Percentiles rank a stretch among this genome's conserved stretches.
Conservation (phyloP, 2,329 filamentous ascomycete genomes). For the Scolecobasidium constrictum region DNA sequence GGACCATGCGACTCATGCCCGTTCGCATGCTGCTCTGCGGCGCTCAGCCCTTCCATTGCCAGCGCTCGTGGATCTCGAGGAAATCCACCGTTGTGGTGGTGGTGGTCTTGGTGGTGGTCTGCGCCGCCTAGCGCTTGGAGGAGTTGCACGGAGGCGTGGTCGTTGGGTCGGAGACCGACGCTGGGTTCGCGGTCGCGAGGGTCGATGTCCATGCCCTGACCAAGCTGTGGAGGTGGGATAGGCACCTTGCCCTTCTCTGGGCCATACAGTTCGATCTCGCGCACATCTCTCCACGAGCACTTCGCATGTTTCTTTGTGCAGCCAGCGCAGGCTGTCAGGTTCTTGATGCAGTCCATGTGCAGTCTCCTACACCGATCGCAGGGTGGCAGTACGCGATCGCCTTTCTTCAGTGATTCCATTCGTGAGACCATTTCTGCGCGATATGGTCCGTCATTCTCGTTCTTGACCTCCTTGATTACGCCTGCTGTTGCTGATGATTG, state of each 20-base stretch:
- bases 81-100: not conserved
- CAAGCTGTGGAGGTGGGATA: not conserved
- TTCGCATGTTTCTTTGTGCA: slow-evolving; percentile 88
- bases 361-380: slow-evolving; percentile 75
- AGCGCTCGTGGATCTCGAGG: slow-evolving; percentile 2
- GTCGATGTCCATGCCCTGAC: not conserved
- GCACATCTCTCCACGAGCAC: slow-evolving; percentile 76
- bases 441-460: slow-evolving; percentile 48
- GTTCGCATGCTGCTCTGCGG: slow-evolving; percentile 1
- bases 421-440: slow-evolving; percentile 58
- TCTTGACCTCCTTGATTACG: slow-evolving; percentile 19
- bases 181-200: slow-evolving; percentile 5
- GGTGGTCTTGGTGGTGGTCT: not conserved
- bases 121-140: not conserved
- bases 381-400: slow-evolving; percentile 66
- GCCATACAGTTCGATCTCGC: slow-evolving; percentile 50
- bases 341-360: slow-evolving; percentile 73
- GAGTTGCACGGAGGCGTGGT: not conserved
- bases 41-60: slow-evolving; percentile 4
- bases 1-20: not conserved
- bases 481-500: not conserved
- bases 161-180: slow-evolving; percentile 3
- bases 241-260: slow-evolving; percentile 5
- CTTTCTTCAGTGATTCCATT: slow-evolving; percentile 65
- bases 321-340: slow-evolving; percentile 74